These are phyloP conservation scores for Pilaira anomala DNA, from an alignment of 192 early-diverging fungal species.

Conservation along the genomic window DNA sequence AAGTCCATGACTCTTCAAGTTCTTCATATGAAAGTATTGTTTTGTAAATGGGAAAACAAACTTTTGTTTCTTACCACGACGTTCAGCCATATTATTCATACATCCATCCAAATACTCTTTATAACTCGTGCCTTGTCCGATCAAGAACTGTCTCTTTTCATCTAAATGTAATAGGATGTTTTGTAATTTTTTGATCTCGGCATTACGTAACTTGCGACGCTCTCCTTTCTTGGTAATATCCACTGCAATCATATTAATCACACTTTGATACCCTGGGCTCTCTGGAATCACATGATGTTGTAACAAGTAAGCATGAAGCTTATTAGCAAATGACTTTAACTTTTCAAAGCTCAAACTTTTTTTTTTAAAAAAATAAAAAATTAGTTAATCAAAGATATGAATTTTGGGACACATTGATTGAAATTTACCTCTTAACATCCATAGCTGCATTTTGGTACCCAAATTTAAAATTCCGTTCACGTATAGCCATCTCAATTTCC, in stretches of 20 bases:
- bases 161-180: constrained; percentile 81
- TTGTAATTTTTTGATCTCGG: constrained; percentile 71
- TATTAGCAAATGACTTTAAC: constrained; percentile 78
- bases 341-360: constrained; percentile 64
- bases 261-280: constrained; percentile 84
- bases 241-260: constrained; percentile 88
- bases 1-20: constrained; percentile 78
- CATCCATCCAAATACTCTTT: constrained; percentile 88
- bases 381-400: too few species aligned
- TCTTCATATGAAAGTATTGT: constrained; percentile 93
- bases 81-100: constrained; percentile 81
- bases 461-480: constrained; percentile 25
- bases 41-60: constrained; percentile 83
- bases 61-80: constrained; percentile 61
- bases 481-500: constrained; percentile 14
- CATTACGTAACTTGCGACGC: constrained; percentile 69
- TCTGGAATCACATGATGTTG: constrained; percentile 63
- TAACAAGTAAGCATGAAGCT: constrained; percentile 82
- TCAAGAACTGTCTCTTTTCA: constrained; percentile 81
- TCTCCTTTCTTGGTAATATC: constrained; percentile 93
- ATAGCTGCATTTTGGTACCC: constrained; percentile 24
- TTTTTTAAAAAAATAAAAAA: neutral
- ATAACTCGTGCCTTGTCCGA: constrained; percentile 85
- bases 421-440: constrained; percentile 33
- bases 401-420: neutral